Base-by-base conservation (phyloP, 441 rosid species). In the Gossypium trilobum region DNA sequence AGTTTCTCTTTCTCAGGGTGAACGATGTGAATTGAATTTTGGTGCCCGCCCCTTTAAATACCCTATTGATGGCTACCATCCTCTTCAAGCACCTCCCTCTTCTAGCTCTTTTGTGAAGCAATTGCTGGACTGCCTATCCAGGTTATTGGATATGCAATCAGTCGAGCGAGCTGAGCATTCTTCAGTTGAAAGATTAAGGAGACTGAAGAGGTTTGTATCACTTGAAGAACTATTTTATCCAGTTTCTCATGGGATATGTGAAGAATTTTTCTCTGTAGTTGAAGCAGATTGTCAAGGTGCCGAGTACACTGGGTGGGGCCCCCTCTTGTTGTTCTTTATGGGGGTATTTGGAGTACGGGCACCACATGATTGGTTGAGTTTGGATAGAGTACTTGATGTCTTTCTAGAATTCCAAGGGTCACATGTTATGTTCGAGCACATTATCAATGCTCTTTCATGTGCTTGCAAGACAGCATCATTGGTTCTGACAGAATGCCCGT, bases 1-100 rank as follows among this genome's bases (percentile, higher is more conserved):
- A 31, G 60, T 90, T 72, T 95, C 98, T 79, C 87, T 95, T 72
- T 92, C 98, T 54, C 98, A 87, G 80, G 98, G 97, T 73, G 99
- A 95, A 78, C 80, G 93, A 29, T 92, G 96, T 51, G 95, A 87
- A 76, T 75, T 95, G 60, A 92, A 95, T 76, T 95, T 95, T 73
- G 99, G 99, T 50, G 85, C 85, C 27, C 90, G 81, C 31, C 98
- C 98, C 25, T 95, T 95, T 74, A 91, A 78, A 75, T 86, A 86
- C 77, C 93, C 95, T 3, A 75, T 92, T 23, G 77, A 79, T 57
- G 87, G 91, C 31, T 91, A 85, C 77, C 82, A 81, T 79, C 95
- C 98, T 22, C 91, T 92, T 73, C 90, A 89, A 78, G 84, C 80
- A 73, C 82, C 92, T 71, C 92, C 97, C 1, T 33, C 83, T 74